Evolutionary conservation across 176 grass and related monocot genomes (phyloP), one percentile per base, ranked within the genome.

Genomic region (Triticum timopheevii): DNA sequence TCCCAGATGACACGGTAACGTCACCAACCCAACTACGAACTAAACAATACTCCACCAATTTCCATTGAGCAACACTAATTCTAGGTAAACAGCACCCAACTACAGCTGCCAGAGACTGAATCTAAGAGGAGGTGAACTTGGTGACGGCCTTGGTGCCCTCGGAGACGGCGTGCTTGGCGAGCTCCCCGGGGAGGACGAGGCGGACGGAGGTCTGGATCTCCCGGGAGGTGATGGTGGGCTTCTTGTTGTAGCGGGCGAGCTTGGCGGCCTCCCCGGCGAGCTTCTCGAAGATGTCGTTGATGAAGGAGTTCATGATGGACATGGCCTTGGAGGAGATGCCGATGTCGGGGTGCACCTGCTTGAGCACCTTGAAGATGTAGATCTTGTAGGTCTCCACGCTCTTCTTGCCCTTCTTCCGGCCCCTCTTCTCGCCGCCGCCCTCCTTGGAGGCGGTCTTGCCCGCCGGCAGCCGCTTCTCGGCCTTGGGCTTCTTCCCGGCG

Each of bases 281-380:
- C 91, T 97, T 97, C 93, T 97, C 91, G 65, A 94, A 97, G 49
- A 97, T 94, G 63, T 97, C 92, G 71, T 97, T 92, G 88, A 97
- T 92, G 83, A 97, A 97, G 25, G 91, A 95, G 79, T 97, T 97
- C 95, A 97, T 97, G 85, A 95, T 97, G 76, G 88, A 87, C 95
- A 98, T 98, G 76, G 93, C 93, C 89, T 98, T 98, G 89, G 91
- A 93, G n/a, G 93, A 95, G 89, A 98, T 90, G 42, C 87, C 93
- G 56, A 98, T 95, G 93, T 97, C 91, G 0, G 91, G 91, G 80
- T 98, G 91, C 45, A 98, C 95, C 89, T 98, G 93, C 87, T 98
- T 98, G 10, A 98, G 89, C 23, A 98, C 95, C 91, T 98, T 95
- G 76, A 98, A 98, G 79, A 95, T 98, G 89, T 98, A 98, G 72